These are phyloP conservation scores for Russula ochroleuca DNA, from an alignment of 768 basidiomycete species.

Conservation along the genomic window DNA sequence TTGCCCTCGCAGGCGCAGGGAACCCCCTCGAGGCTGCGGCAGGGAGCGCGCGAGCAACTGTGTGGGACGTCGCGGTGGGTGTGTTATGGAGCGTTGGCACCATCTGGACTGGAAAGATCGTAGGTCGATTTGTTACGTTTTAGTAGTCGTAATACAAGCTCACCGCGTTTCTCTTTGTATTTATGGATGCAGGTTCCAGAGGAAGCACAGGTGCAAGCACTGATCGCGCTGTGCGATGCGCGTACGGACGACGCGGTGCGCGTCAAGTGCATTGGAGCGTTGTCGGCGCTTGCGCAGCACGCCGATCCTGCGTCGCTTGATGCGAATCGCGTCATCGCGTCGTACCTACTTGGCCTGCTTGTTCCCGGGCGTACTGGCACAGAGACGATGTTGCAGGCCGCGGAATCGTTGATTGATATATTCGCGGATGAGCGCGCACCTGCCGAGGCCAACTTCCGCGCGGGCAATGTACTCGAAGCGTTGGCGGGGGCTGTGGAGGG, in stretches of 20 bases:
- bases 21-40: conserved; percentile 56
- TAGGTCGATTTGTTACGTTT: conserved; percentile 31
- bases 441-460: conserved; percentile 78
- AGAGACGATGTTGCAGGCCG: conserved; percentile 71
- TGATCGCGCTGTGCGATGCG: conserved; percentile 63
- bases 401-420: conserved; percentile 85
- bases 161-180: background rate
- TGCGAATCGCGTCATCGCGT: conserved; percentile 63
- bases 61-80: conserved; percentile 78
- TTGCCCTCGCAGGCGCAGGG: conserved; percentile 54
- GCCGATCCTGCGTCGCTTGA: conserved; percentile 48
- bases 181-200: conserved; percentile 46
- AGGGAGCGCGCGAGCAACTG: conserved; percentile 56
- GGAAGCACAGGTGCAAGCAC: conserved; percentile 54
- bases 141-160: background rate
- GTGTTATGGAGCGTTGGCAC: conserved; percentile 86
- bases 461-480: conserved; percentile 51
- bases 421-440: conserved; percentile 82
- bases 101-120: conserved; percentile 66
- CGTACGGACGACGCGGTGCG: conserved; percentile 51
- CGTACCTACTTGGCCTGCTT: conserved; percentile 62
- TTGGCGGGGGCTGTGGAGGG: conserved; percentile 59
- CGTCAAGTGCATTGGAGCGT: conserved; percentile 79
- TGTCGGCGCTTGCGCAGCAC: conserved; percentile 78
- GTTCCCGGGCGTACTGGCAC: conserved; percentile 41